Percentiles rank a stretch among this genome's conserved stretches.
Evolutionary conservation across 2,329 filamentous ascomycete genomes (phyloP).

Genomic region (Aureobasidium namibiae): DNA sequence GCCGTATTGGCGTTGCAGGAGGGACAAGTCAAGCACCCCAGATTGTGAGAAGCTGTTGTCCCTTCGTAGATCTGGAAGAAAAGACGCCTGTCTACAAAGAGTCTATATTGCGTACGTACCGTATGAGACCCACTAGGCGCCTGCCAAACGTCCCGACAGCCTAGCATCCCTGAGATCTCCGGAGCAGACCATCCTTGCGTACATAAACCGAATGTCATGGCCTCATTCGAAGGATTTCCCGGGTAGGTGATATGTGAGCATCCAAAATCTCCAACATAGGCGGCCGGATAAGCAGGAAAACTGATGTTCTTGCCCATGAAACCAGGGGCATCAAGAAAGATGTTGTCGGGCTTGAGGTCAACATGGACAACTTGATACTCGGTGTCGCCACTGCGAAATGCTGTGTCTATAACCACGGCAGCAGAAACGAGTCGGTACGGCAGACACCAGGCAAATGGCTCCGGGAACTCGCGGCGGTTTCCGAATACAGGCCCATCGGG

Average conservation of each 20-base stretch:
- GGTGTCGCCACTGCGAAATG: background rate
- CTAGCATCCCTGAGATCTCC: background rate
- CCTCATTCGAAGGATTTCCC: background rate
- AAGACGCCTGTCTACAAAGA: too few relatives aligned
- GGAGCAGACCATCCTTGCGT: background rate
- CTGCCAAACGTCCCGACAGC: background rate
- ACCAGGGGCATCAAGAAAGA: background rate
- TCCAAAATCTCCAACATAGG: conserved; percentile 2
- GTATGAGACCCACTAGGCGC: background rate
- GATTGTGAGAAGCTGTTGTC: too few relatives aligned
- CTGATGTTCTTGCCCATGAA: background rate
- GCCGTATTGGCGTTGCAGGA: too few relatives aligned
- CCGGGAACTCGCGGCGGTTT: background rate
- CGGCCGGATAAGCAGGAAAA: background rate
- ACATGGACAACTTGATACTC: background rate
- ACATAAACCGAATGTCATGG: background rate
- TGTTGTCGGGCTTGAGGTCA: background rate
- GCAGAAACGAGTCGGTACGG: background rate
- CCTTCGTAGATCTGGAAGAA: too few relatives aligned
- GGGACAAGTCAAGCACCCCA: too few relatives aligned
- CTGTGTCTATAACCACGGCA: background rate
- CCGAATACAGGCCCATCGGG: background rate
- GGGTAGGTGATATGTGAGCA: background rate
- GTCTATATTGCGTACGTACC: background rate
- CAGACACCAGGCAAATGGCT: conserved; percentile 6